Conservation (phyloP, 176 grass and related monocot species). For the Lolium rigidum region DNA sequence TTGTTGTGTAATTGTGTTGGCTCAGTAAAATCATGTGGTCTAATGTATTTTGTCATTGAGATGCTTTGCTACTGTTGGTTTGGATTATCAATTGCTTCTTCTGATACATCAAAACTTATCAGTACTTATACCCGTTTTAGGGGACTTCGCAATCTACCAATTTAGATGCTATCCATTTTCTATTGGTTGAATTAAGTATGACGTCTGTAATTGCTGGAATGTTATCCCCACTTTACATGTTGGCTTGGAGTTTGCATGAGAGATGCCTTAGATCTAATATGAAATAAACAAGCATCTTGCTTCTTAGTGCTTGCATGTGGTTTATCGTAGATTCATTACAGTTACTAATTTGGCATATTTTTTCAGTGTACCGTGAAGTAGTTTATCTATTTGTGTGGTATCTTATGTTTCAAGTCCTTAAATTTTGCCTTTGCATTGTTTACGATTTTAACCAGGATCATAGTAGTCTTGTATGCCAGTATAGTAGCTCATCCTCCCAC, state of each 20-base stretch:
- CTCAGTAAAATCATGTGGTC: neutral
- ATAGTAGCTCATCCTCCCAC: too few species aligned
- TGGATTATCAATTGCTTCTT: conserved; percentile 48
- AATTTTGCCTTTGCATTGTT: neutral
- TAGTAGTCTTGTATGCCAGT: neutral
- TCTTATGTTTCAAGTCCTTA: neutral
- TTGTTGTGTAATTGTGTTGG: too few species aligned
- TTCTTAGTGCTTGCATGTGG: neutral
- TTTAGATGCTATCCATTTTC: neutral
- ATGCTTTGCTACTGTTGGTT: too few species aligned
- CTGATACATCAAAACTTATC: neutral
- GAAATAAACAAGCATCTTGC: neutral
- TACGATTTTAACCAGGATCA: neutral
- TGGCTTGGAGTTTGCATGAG: neutral
- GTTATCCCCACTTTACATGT: neutral
- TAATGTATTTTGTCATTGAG: neutral
- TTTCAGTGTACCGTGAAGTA: neutral
- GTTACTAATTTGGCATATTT: conserved; percentile 19
- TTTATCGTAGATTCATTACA: neutral
- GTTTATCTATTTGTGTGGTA: neutral
- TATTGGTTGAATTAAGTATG: neutral
- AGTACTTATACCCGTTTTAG: too few species aligned
- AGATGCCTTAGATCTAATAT: neutral
- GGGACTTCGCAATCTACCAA: neutral
- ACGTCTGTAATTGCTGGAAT: neutral